phyloP scores from a whole-genome alignment of 495 filamentous ascomycete species.

The Aspergillus steynii region DNA sequence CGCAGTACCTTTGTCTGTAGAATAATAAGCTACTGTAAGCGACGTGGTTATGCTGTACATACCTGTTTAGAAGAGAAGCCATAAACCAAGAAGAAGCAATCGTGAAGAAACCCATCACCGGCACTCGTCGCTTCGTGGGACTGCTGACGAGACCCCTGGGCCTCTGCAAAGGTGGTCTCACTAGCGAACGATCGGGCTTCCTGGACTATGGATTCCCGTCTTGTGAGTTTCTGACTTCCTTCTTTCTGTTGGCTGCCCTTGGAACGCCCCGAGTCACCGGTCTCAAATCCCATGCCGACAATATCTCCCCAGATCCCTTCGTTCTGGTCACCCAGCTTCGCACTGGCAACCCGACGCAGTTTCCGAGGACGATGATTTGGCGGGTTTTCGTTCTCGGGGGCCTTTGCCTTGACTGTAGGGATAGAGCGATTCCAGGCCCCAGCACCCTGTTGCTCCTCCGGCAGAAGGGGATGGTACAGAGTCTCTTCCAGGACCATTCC shows the following conservation, averaged over 20 bases:
- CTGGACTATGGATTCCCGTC: conserved; percentile 29
- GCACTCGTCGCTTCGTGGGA: conserved; percentile 15
- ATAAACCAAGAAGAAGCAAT: conserved; percentile 59
- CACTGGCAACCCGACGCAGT: conserved; percentile 76
- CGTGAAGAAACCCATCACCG: conserved; percentile 38
- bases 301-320: conserved; percentile 88
- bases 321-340: conserved; percentile 74
- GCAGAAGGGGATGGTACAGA: conserved; percentile 72
- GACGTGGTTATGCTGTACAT: conserved; percentile 8
- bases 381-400: conserved; percentile 21
- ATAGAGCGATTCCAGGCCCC: conserved; percentile 70
- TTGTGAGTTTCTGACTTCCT: conserved; percentile 28
- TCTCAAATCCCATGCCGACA: conserved; percentile 54
- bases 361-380: conserved; percentile 54
- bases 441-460: conserved; percentile 67
- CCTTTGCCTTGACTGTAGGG: conserved; percentile 35
- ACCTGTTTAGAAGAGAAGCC: conserved; percentile 64
- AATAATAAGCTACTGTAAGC: conserved; percentile 17
- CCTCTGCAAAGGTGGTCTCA: conserved; percentile 36
- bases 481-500: conserved; percentile 92
- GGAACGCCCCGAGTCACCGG: conserved; percentile 25
- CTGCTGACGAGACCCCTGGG: conserved; percentile 22
- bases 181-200: conserved; percentile 45
- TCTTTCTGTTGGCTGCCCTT: conserved; percentile 34
- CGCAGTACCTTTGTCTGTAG: conserved; percentile 47